A percentile compares a stretch with the other conserved stretches of the same genome.
Conservation (phyloP, 331 rosid genomes). For the Dryas integrifolia region DNA sequence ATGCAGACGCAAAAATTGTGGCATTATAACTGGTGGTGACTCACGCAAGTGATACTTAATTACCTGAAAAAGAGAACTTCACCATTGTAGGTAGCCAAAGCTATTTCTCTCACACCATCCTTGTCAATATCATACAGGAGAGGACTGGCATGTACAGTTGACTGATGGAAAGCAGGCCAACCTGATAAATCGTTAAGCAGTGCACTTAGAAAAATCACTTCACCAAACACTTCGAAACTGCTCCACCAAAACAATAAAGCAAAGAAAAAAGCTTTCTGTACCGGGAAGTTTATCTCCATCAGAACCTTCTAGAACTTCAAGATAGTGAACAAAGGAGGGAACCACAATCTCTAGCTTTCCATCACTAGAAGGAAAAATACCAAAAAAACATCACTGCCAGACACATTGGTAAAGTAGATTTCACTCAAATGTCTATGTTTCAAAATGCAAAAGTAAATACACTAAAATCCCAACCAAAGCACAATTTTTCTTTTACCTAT, state of each 20-base stretch:
- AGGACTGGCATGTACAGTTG: slow-evolving; percentile 96
- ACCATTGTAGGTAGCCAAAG: slow-evolving; percentile 93
- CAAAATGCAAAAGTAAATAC: slow-evolving; percentile 1
- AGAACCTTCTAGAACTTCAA: slow-evolving; percentile 89
- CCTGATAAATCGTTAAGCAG: slow-evolving; percentile 53
- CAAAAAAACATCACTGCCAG: slow-evolving; percentile 10
- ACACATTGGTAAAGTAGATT: background rate
- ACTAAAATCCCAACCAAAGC: background rate
- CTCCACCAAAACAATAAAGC: background rate
- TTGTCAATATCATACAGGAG: slow-evolving; percentile 89
- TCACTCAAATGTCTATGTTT: background rate
- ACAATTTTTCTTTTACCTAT: slow-evolving; percentile 42
- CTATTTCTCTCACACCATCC: slow-evolving; percentile 95
- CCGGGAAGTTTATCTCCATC: slow-evolving; percentile 98
- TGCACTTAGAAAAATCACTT: background rate
- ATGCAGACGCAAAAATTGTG: background rate
- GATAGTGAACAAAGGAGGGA: slow-evolving; percentile 95
- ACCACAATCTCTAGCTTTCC: slow-evolving; percentile 95
- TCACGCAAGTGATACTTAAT: slow-evolving; percentile 13
- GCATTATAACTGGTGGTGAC: slow-evolving; percentile 3
- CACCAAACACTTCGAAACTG: slow-evolving; percentile 10
- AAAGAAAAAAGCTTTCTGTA: slow-evolving; percentile 13
- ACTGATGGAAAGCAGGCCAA: slow-evolving; percentile 99
- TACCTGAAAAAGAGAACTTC: slow-evolving; percentile 98
- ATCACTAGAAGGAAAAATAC: slow-evolving; percentile 54